Evolutionary conservation across 177 flowering plant species (phyloP).

Genomic region (Vitis hybrid): DNA sequence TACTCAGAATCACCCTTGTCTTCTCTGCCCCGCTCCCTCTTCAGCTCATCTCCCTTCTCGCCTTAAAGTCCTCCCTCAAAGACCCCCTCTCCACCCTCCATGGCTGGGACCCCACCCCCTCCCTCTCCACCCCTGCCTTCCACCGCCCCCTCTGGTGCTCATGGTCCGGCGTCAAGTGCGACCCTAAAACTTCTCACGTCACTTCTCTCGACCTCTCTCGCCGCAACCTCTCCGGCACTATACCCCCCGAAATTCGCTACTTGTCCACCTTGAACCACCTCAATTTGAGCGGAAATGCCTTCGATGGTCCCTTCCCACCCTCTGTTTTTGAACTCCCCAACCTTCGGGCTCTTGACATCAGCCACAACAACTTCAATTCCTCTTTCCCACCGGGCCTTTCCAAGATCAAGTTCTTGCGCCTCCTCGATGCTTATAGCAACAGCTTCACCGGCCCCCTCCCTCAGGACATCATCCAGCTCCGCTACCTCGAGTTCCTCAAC

Average conservation of each 20-base stretch:
- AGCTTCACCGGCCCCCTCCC: slow-evolving; percentile 79
- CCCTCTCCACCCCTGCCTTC: slow-evolving; percentile 15
- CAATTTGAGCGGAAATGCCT: slow-evolving; percentile 69
- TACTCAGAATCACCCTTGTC: slow-evolving; percentile 8
- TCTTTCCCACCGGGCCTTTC: slow-evolving; percentile 72
- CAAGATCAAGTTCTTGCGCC: slow-evolving; percentile 42
- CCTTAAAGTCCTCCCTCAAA: slow-evolving; percentile 62
- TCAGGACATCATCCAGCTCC: slow-evolving; percentile 39
- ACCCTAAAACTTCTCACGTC: slow-evolving; percentile 34
- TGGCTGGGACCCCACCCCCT: slow-evolving; percentile 55
- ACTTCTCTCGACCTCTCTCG: slow-evolving; percentile 67
- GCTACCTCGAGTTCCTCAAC: slow-evolving; percentile 59
- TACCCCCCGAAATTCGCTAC: slow-evolving; percentile 48
- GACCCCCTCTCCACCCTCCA: slow-evolving; percentile 62
- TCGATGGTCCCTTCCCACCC: slow-evolving; percentile 61
- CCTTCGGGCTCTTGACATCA: slow-evolving; percentile 71
- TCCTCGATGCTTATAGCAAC: slow-evolving; percentile 79
- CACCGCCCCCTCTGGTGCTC: slow-evolving; percentile 63
- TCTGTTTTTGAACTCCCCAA: slow-evolving; percentile 48
- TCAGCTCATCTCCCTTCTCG: slow-evolving; percentile 61
- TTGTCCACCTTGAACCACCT: slow-evolving; percentile 47
- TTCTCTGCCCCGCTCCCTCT: slow-evolving; percentile 35
- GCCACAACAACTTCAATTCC: slow-evolving; percentile 69
- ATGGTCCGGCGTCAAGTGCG: slow-evolving; percentile 87
- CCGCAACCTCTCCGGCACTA: slow-evolving; percentile 70